Base-by-base conservation (phyloP, 1,284 basidiomycete species). In the Trichosporon sp. region DNA sequence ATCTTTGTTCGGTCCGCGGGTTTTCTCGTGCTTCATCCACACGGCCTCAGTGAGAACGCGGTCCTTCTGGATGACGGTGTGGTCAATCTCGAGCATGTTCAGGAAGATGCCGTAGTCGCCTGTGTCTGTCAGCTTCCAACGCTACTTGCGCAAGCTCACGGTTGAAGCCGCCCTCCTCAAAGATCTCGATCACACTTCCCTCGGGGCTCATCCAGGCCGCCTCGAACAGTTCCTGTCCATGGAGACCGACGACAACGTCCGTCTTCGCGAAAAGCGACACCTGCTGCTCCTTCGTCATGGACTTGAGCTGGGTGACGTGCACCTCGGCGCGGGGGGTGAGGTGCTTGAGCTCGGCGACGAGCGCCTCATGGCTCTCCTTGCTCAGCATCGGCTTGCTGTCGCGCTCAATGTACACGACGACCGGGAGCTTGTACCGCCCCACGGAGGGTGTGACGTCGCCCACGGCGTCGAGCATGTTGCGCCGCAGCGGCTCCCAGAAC, bases 301-400 rank as follows among this genome's bases (percentile, higher is more conserved):
- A 66, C 21, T 70, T 69, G 3, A 80, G 2, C 59, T 76, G 73
- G 2, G 78, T 75, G 12, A 81, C 76, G 72, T 84, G 83, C 16
- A 84, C 76, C 68, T 83, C 83, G 32, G 82, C 81, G 11, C 74
- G 72, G 26, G 71, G 56, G 0, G 79, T 81, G 21, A 84, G 70
- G 0, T 70, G 66, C 69, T 77, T 79, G 54, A 83, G 77, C 1
- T 76, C 76, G 31, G 75, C 68, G 54, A 83, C 69, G 64, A 84
- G 71, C 0, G 71, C 72, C 1, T 75, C 68, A 48, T 79, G 80
- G 40, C 78, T 73, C 2, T 66, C 68, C 6, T 70, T 46, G 3
- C 70, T 37, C 19, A 83, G 64, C 48, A 12, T 78, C 74, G 40
- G 70, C 70, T 65, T 76, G 70, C 35, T 26, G 43, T 61, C 61